Conservation (phyloP, 2,329 filamentous ascomycete species). For the Ascochyta lentis region DNA sequence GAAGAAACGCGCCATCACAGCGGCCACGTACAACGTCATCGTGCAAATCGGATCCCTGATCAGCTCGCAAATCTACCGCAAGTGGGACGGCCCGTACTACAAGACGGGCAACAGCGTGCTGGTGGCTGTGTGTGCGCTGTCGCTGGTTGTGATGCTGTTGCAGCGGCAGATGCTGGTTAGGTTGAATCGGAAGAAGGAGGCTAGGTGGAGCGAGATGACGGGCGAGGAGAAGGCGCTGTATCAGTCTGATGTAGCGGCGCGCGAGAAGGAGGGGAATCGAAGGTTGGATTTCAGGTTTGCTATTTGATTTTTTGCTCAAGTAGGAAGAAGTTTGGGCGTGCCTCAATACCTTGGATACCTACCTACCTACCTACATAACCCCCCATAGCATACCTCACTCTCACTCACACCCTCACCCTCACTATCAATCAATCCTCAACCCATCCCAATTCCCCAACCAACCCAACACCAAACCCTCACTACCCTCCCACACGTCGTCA, state of each 20-base stretch:
- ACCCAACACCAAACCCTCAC: no score
- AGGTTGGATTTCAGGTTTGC: constrained; percentile 51
- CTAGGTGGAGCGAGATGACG: constrained; percentile 58
- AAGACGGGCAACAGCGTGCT: constrained; percentile 60
- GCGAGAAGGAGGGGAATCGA: constrained; percentile 48
- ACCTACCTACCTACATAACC: no score
- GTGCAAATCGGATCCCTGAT: constrained; percentile 52
- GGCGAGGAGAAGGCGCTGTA: constrained; percentile 59
- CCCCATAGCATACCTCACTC: no score
- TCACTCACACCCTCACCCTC: no score
- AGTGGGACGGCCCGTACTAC: constrained; percentile 62
- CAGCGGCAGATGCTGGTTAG: constrained; percentile 51
- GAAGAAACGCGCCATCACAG: constrained; percentile 66
- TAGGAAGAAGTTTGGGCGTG: no score
- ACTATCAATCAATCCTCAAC: no score
- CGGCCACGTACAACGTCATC: constrained; percentile 66
- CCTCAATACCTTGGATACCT: no score
- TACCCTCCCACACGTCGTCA: no score
- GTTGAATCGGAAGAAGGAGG: constrained; percentile 48
- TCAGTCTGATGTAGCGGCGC: constrained; percentile 46
- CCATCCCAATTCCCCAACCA: no score
- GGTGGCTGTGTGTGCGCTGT: constrained; percentile 58
- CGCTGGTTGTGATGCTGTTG: constrained; percentile 59
- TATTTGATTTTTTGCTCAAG: background rate
- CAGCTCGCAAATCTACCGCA: constrained; percentile 56